Evolutionary conservation across 176 grass and related monocot species (phyloP).

Genomic region (Cenchrus purpureus): DNA sequence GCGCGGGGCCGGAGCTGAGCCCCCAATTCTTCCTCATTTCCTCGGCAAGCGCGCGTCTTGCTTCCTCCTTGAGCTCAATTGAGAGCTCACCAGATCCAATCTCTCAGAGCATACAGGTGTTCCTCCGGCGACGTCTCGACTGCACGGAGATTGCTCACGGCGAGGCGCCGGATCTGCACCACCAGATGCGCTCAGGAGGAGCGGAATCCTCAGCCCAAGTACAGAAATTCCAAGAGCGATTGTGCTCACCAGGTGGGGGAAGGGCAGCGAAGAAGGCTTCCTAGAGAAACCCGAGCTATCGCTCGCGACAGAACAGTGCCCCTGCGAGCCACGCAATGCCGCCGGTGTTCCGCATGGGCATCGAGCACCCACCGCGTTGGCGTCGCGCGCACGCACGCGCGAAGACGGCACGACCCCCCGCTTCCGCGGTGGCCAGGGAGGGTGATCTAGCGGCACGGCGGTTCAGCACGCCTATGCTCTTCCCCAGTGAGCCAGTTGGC

Average conservation of each 20-base stretch:
- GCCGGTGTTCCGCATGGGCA: background rate
- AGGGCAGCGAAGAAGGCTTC: no score
- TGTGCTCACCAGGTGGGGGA: background rate
- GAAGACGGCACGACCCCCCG: background rate
- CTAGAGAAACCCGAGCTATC: background rate
- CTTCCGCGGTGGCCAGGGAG: background rate
- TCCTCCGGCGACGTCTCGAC: background rate
- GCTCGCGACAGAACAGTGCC: background rate
- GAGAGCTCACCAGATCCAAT: background rate
- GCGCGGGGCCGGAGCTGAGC: constrained; percentile 45
- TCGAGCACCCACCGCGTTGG: background rate
- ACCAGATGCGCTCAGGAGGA: background rate
- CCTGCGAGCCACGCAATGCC: background rate
- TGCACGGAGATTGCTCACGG: background rate
- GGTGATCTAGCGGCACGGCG: background rate
- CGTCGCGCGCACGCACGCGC: background rate
- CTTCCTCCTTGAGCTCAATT: background rate
- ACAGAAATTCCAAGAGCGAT: background rate
- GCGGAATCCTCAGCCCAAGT: background rate
- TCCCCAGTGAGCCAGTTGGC: background rate
- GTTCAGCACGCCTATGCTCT: background rate
- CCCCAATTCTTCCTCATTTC: constrained; percentile 79
- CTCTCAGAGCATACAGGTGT: background rate
- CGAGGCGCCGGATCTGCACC: constrained; percentile 1
- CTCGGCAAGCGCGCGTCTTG: background rate